Evolutionary conservation across 345 rosid species (phyloP), one percentile per base, ranked within the genome.

Genomic region (Eucalyptus polyanthemos): DNA sequence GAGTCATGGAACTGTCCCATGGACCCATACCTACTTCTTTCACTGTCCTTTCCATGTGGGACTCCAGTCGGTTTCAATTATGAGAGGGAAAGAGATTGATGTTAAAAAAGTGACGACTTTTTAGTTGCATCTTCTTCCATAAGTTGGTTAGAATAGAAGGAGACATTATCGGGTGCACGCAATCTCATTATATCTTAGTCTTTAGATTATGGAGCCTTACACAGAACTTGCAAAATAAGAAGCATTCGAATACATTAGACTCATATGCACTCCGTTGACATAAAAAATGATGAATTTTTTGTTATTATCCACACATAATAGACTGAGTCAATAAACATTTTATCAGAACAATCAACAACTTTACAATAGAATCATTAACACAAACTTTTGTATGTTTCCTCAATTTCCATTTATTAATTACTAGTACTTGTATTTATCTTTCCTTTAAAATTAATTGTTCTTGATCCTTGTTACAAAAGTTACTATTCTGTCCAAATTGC

Each of bases 121-220:
- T 76, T 76, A 76, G 83, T 76, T 37, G 83, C 47, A 76, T 76
- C 83, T 76, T 76, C 47, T 76, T 34, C 45, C 83, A 76, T 76
- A 37, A 37, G 12, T 21, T 22, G 45, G 47, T 5, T 40, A 76
- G 42, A 45, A 37, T 76, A 37, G 42, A 10, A 72, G 14, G 45
- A 72, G 45, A 72, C 25, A 19, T 37, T 76, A 76, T 37, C 27
- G 14, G 27, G 19, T n/a, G 19, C 10, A 6, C 16, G 76, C 37
- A 6, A n/a, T 65, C 47, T 21, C 45, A 76, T 76, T 21, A 10
- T 24, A 19, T 40, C 83, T 6, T 21, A 10, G 47, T 24, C 47
- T 76, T 37, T 19, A 76, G 27, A 76, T 76, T 37, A 37, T 37
- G 27, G 45, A 76, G 14, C 14, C 9, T 24, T 21, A 11, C 83